Percentiles rank a stretch among this genome's conserved stretches.
Conservation (phyloP, 1,284 basidiomycete genomes). For the Lentinula novae-zelandiae region DNA sequence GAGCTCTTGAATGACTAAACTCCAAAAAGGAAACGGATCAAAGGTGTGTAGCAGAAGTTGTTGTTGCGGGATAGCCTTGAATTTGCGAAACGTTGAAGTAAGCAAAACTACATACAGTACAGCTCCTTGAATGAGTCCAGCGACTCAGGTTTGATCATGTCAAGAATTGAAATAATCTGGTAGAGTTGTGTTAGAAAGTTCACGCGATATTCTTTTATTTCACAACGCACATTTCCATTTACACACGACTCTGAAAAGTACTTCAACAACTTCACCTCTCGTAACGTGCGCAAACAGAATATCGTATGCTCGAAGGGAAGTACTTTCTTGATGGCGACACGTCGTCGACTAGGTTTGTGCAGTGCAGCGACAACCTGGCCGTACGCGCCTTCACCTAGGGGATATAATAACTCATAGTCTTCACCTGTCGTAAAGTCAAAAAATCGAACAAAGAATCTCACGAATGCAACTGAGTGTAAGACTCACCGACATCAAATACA, state of each 20-base stretch:
- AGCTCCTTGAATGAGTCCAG: conserved; percentile 5
- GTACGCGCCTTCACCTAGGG: conserved; percentile 76
- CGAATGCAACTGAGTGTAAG: no score
- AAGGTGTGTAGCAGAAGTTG: background rate
- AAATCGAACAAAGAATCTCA: background rate
- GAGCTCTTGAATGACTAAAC: conserved; percentile 47
- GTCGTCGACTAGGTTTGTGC: conserved; percentile 58
- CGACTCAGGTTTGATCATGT: background rate
- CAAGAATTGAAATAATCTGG: background rate
- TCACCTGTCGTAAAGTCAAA: background rate
- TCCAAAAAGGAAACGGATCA: background rate
- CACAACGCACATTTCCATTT: conserved; percentile 64
- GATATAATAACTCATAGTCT: conserved; percentile 67
- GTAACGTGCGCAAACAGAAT: conserved; percentile 73
- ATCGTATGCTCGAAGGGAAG: conserved; percentile 83
- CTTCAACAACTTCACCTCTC: conserved; percentile 79
- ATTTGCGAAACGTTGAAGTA: no score
- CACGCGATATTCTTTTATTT: no score
- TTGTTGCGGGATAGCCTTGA: no score
- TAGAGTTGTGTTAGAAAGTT: background rate
- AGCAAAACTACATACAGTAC: background rate
- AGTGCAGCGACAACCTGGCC: conserved; percentile 69
- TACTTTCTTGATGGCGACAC: conserved; percentile 82
- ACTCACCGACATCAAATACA: conserved; percentile 1
- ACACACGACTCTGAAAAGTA: conserved; percentile 82